Evolutionary conservation across 176 grass and related monocot genomes (phyloP).

Genomic region (Carex scoparia): DNA sequence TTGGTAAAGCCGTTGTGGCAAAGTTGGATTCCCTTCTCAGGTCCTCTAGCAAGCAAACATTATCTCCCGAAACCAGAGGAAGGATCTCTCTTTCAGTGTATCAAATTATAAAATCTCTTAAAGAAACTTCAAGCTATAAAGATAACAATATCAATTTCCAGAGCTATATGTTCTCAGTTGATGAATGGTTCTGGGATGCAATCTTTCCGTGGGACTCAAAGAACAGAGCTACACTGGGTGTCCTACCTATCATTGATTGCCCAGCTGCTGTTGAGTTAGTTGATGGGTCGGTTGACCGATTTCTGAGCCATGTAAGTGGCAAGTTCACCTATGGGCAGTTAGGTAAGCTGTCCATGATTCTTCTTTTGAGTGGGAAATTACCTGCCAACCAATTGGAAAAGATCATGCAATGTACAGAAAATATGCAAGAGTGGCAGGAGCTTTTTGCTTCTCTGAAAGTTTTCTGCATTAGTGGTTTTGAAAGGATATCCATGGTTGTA

Average conservation of each 20-base stretch:
- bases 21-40: constrained; percentile 42
- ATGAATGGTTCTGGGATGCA: constrained; percentile 29
- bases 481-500: constrained; percentile 22
- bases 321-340: constrained; percentile 45
- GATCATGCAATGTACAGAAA: constrained; percentile 20
- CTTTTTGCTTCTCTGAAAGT: constrained; percentile 37
- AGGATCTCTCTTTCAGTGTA: constrained; percentile 26
- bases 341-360: constrained; percentile 38
- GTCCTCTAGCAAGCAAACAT: not conserved
- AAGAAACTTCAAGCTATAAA: constrained; percentile 23
- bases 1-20: constrained; percentile 46
- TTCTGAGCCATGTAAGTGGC: not conserved
- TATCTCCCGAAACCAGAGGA: constrained; percentile 22
- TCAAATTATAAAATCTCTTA: constrained; percentile 43
- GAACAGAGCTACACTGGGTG: constrained; percentile 10
- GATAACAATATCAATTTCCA: constrained; percentile 1
- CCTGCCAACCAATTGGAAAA: constrained; percentile 12
- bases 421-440: constrained; percentile 27
- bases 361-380: constrained; percentile 40
- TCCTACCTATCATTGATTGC: constrained; percentile 36
- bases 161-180: not conserved
- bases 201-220: constrained; percentile 25
- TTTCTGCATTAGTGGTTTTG: constrained; percentile 37
- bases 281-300: constrained; percentile 25
- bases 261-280: constrained; percentile 26